Conservation (phyloP, 306 rosid species). For the Cucurbita ficifolia region DNA sequence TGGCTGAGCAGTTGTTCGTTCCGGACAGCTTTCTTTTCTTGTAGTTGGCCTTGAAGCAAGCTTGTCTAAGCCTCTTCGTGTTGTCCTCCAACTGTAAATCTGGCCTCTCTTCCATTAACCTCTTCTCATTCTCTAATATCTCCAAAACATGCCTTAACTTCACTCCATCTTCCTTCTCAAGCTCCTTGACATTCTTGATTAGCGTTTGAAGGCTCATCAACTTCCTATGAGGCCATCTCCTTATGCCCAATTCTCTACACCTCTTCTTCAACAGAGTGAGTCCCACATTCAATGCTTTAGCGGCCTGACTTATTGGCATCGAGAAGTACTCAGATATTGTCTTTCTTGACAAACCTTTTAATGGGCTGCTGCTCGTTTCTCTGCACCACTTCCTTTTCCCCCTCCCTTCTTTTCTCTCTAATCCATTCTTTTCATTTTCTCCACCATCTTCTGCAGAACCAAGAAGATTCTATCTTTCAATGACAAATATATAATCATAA, state of each 20-base stretch:
- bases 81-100: conserved; percentile 42
- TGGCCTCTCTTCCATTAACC: conserved; percentile 55
- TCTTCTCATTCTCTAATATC: conserved; percentile 59
- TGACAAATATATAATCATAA: not conserved
- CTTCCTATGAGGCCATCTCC: conserved; percentile 91
- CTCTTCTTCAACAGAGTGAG: conserved; percentile 67
- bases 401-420: not conserved
- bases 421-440: not conserved
- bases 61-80: conserved; percentile 74
- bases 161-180: conserved; percentile 20
- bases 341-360: conserved; percentile 30
- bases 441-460: conserved; percentile 22
- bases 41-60: conserved; percentile 79
- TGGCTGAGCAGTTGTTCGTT: not conserved
- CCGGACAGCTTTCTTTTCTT: conserved; percentile 55
- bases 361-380: conserved; percentile 11
- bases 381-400: conserved; percentile 11
- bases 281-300: conserved; percentile 63
- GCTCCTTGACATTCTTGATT: conserved; percentile 49
- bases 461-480: not conserved
- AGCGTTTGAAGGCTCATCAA: conserved; percentile 69
- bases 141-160: conserved; percentile 37
- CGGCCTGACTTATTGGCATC: conserved; percentile 79
- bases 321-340: conserved; percentile 42
- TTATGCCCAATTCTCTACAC: conserved; percentile 67